Evolutionary conservation across 2,329 filamentous ascomycete genomes (phyloP), one percentile per base, ranked within the genome.

Genomic region (Aureobasidium melanogenum): DNA sequence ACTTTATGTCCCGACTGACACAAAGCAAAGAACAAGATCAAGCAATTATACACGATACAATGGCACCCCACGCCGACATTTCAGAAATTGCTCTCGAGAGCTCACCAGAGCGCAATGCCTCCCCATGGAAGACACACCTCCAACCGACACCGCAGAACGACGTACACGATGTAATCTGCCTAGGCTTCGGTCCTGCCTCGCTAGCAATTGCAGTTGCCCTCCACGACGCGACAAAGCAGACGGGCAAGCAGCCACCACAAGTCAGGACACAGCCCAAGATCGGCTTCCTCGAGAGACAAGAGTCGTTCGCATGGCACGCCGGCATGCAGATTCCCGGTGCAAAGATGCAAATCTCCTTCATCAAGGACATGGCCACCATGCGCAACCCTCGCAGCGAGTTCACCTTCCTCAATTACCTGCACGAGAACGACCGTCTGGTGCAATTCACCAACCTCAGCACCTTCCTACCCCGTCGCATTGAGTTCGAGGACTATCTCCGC

Each of bases 311-410:
- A 62, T 97, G 93, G 93, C 93, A 97, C 74, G 86, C 91, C 0
- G 93, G 93, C 63, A 97, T 97, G 93, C 84, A 97, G 63, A 83
- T 97, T 3, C 90, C 91, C 0, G 92, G 91, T 5, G 89, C 92
- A 57, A 91, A 88, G 76, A 97, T 97, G 93, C 93, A 97, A 73
- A 97, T 97, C 68, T 95, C 90, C 10, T 97, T 96, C 78, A 83
- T 97, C 77, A 97, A 97, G 77, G 93, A 97, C 72, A 84, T 97
- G 73, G 93, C 93, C 3, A 94, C 90, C 3, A 80, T 96, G 67
- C 84, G 93, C 62, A 87, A 97, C 72, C 93, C 93, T 8, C 84
- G 88, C 65, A 96, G 89, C 66, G 83, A 91, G 69, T 97, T 97
- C 75, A 97, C 93, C 15, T 97, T 97, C 76, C 79, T 96, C 71